Conservation (phyloP, 805 yeast species). For the Grigorovia humatica region DNA sequence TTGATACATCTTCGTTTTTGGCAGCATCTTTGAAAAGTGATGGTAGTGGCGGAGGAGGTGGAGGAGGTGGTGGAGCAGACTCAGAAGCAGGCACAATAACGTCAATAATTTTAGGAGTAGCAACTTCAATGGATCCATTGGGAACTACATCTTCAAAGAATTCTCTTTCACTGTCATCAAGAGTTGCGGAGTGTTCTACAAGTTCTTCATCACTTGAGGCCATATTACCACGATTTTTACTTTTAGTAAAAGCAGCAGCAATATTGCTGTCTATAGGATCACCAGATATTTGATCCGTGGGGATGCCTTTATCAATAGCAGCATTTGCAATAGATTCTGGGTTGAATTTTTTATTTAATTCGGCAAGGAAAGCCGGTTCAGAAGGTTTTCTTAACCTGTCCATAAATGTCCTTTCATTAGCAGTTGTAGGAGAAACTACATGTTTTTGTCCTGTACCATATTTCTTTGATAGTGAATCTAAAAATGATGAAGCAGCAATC, state of each 20-base stretch:
- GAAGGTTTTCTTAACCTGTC: slow-evolving; percentile 23
- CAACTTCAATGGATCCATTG: background rate
- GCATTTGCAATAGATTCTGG: slow-evolving; percentile 1
- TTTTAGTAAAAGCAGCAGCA: background rate
- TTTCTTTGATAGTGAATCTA: slow-evolving; percentile 25
- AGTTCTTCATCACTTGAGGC: background rate
- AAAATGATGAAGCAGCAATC: slow-evolving; percentile 18
- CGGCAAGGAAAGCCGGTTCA: slow-evolving; percentile 16
- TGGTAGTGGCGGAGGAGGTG: slow-evolving; percentile 21
- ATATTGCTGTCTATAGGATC: background rate
- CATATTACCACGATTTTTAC: background rate
- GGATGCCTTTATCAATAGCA: background rate
- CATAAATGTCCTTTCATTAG: slow-evolving; percentile 18
- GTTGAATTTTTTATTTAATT: slow-evolving; percentile 15
- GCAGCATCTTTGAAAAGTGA: background rate
- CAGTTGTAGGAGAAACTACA: slow-evolving; percentile 4
- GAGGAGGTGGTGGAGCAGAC: slow-evolving; percentile 16
- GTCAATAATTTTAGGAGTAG: background rate
- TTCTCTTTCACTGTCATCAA: background rate
- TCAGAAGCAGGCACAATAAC: background rate
- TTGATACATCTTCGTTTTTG: background rate
- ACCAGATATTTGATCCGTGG: background rate
- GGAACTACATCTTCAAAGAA: background rate
- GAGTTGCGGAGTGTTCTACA: background rate
- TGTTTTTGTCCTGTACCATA: slow-evolving; percentile 23